Percentiles rank a stretch among this genome's conserved stretches.
Evolutionary conservation across 306 rosid genomes (phyloP).

Genomic region (Calophaca sinica): DNA sequence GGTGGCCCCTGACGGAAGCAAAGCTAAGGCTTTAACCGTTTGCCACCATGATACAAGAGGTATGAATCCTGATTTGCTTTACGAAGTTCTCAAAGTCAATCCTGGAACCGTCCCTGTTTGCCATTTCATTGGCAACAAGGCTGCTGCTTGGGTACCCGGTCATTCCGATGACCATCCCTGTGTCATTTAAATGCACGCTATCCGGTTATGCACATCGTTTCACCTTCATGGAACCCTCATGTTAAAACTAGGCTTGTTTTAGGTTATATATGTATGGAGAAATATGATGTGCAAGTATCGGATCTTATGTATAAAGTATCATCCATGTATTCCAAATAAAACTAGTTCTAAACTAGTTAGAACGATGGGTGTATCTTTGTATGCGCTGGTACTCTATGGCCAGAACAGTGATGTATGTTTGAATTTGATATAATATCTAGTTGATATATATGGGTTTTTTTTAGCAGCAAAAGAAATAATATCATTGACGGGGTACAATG

Average conservation of each 20-base stretch:
- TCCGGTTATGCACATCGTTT: not conserved
- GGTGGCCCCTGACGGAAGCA: conserved; percentile 13
- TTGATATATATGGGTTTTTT: too few relatives aligned
- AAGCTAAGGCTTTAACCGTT: conserved; percentile 33
- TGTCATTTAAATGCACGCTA: not conserved
- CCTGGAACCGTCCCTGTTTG: conserved; percentile 27
- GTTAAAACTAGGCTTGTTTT: not conserved
- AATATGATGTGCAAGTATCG: not conserved
- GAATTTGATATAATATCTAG: not conserved
- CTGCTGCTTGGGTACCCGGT: not conserved
- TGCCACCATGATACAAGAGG: conserved; percentile 46
- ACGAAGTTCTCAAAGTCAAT: conserved; percentile 24
- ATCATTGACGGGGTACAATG: too few relatives aligned
- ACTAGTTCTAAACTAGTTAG: not conserved
- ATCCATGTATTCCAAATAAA: not conserved
- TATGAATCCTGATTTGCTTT: conserved; percentile 18
- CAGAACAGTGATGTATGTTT: not conserved
- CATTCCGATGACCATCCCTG: not conserved
- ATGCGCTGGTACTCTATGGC: not conserved
- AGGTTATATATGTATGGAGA: too few relatives aligned
- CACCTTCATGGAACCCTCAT: not conserved
- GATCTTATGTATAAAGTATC: too few relatives aligned
- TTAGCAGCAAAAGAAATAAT: too few relatives aligned
- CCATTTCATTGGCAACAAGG: conserved; percentile 34
- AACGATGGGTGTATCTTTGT: too few relatives aligned